A percentile compares a stretch with the other conserved stretches of the same genome.
Conservation (phyloP, 2,329 filamentous ascomycete species). For the Orbilia ellipsospora region DNA sequence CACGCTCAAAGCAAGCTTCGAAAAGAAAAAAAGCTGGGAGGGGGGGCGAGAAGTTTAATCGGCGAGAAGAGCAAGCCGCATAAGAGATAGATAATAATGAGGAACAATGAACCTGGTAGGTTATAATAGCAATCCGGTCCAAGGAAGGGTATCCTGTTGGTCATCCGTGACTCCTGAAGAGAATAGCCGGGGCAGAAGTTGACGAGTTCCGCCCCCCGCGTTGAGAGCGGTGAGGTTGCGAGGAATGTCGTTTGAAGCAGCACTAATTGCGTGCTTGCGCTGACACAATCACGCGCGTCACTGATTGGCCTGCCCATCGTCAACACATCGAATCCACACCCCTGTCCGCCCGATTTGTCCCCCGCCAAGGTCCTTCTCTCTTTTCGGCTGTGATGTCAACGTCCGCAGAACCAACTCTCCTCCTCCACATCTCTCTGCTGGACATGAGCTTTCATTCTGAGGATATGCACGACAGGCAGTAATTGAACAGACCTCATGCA, state of each 20-base stretch:
- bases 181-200: too few relatives aligned
- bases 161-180: too few relatives aligned
- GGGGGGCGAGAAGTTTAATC: not conserved
- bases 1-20: too few relatives aligned
- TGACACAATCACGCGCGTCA: constrained; percentile 38
- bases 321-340: not conserved
- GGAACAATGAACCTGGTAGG: too few relatives aligned
- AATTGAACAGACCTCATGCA: too few relatives aligned
- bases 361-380: not conserved
- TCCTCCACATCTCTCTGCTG: not conserved
- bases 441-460: not conserved
- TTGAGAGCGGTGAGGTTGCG: not conserved
- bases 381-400: constrained; percentile 19
- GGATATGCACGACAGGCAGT: not conserved
- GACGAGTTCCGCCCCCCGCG: not conserved
- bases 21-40: too few relatives aligned
- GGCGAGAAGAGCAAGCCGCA: not conserved
- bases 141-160: constrained; percentile 10
- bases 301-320: constrained; percentile 36
- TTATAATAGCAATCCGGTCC: too few relatives aligned
- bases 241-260: constrained; percentile 44
- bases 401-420: not conserved
- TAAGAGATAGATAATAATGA: constrained; percentile 7
- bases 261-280: constrained; percentile 50
- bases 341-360: not conserved